These are phyloP conservation scores for Thermothelomyces thermophilus DNA, from an alignment of 2,329 filamentous ascomycete species.

Conservation along the genomic window DNA sequence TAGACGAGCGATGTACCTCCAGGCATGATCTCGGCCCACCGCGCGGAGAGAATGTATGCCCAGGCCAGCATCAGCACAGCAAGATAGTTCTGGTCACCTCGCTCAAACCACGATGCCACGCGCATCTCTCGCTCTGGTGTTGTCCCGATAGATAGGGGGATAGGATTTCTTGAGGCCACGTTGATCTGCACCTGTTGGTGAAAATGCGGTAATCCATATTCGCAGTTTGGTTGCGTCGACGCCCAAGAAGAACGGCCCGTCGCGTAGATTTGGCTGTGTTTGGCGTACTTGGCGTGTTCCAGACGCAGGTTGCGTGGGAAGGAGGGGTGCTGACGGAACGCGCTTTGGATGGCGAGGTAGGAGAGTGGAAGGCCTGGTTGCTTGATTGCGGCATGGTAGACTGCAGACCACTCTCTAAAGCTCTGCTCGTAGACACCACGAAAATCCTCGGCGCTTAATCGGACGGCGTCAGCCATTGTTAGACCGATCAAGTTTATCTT, in stretches of 20 bases:
- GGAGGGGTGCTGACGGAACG: constrained; percentile 4
- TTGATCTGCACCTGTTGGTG: constrained; percentile 1
- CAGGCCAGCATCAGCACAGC: constrained; percentile 15
- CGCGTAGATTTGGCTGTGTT: neutral
- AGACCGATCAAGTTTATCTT: neutral
- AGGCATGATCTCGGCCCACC: constrained; percentile 14
- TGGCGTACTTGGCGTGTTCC: neutral
- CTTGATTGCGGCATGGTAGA: constrained; percentile 1
- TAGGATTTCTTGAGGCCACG: neutral
- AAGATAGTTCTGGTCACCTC: constrained; percentile 12
- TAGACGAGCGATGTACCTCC: neutral
- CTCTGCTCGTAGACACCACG: constrained; percentile 4
- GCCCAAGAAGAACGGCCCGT: constrained; percentile 1
- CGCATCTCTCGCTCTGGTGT: neutral
- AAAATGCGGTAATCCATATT: neutral
- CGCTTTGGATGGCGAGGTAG: neutral
- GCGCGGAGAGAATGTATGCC: constrained; percentile 17
- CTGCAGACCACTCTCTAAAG: constrained; percentile 7
- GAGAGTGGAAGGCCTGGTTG: neutral
- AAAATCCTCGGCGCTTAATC: neutral
- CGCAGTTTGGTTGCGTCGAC: constrained; percentile 1
- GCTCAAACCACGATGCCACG: constrained; percentile 6
- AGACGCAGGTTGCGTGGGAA: constrained; percentile 4
- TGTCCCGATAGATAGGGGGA: neutral
- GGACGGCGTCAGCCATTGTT: neutral